A percentile compares a stretch with the other conserved stretches of the same genome.
Evolutionary conservation across 306 rosid species (phyloP).

Genomic region (Luffa aegyptiaca): DNA sequence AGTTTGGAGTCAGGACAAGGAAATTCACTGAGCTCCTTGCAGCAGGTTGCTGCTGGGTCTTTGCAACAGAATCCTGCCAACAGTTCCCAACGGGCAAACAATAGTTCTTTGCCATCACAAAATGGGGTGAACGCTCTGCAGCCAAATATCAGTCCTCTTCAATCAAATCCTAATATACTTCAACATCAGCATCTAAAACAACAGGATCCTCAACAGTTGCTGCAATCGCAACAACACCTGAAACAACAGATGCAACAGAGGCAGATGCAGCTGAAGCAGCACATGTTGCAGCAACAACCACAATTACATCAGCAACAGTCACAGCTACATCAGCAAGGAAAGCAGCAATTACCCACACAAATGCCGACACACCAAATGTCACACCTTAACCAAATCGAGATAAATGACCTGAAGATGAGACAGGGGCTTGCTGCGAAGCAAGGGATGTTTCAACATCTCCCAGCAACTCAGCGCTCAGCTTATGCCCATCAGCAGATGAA

Average conservation of each 20-base stretch:
- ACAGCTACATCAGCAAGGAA: constrained; percentile 48
- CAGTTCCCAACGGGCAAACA: constrained; percentile 55
- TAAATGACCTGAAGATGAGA: constrained; percentile 55
- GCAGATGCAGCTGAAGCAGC: constrained; percentile 46
- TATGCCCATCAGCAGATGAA: constrained; percentile 71
- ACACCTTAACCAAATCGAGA: constrained; percentile 63
- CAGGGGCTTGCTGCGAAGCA: constrained; percentile 54
- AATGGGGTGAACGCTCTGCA: constrained; percentile 53
- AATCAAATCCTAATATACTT: constrained; percentile 47
- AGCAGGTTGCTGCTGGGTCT: constrained; percentile 46
- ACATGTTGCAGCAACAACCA: constrained; percentile 19
- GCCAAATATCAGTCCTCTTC: constrained; percentile 43
- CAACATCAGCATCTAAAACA: constrained; percentile 62
- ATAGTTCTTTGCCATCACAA: constrained; percentile 45
- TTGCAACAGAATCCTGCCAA: constrained; percentile 57
- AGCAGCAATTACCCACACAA: constrained; percentile 59
- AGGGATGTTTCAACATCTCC: constrained; percentile 58
- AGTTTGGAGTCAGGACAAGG: constrained; percentile 56
- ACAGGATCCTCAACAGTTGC: constrained; percentile 54
- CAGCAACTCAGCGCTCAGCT: constrained; percentile 56
- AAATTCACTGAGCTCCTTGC: constrained; percentile 45
- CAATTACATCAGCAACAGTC: constrained; percentile 39
- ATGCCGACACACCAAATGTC: constrained; percentile 55
- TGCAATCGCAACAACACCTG: constrained; percentile 42
- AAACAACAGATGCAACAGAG: constrained; percentile 45